Evolutionary conservation across 2,329 filamentous ascomycete genomes (phyloP).

Genomic region (Falciphora oryzae): DNA sequence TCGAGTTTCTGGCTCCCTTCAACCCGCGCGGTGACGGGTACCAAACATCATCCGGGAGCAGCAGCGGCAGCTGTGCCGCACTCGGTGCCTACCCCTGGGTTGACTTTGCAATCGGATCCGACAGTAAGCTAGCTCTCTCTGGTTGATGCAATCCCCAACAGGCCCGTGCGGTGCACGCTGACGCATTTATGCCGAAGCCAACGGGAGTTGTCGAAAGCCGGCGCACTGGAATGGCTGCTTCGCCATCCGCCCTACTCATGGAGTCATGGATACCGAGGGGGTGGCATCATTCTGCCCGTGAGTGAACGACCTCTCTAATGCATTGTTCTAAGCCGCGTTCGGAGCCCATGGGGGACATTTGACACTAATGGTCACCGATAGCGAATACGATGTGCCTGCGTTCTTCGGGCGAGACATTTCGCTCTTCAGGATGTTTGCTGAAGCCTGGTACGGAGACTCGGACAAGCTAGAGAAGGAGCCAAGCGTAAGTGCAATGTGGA

Average conservation of each 20-base stretch:
- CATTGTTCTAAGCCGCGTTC: too few relatives aligned
- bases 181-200: too few relatives aligned
- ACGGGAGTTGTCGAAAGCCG: not conserved
- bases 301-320: not conserved
- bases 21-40: slow-evolving; percentile 42
- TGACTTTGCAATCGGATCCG: slow-evolving; percentile 25
- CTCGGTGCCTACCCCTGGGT: slow-evolving; percentile 28
- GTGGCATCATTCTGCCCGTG: not conserved
- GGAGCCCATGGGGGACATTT: too few relatives aligned
- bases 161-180: too few relatives aligned
- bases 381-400: not conserved
- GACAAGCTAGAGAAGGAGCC: too few relatives aligned
- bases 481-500: not conserved
- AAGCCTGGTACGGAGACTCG: not conserved
- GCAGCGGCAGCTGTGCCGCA: slow-evolving; percentile 28
- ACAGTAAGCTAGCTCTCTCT: too few relatives aligned
- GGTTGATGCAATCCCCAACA: too few relatives aligned
- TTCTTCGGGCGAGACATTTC: not conserved
- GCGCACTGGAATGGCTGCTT: slow-evolving; percentile 1
- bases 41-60: slow-evolving; percentile 23
- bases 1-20: slow-evolving; percentile 25
- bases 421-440: not conserved
- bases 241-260: not conserved
- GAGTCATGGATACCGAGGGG: too few relatives aligned
- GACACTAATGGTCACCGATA: not conserved